Conservation (phyloP, 2,329 filamentous ascomycete genomes). For the Fusarium goolgardi region DNA sequence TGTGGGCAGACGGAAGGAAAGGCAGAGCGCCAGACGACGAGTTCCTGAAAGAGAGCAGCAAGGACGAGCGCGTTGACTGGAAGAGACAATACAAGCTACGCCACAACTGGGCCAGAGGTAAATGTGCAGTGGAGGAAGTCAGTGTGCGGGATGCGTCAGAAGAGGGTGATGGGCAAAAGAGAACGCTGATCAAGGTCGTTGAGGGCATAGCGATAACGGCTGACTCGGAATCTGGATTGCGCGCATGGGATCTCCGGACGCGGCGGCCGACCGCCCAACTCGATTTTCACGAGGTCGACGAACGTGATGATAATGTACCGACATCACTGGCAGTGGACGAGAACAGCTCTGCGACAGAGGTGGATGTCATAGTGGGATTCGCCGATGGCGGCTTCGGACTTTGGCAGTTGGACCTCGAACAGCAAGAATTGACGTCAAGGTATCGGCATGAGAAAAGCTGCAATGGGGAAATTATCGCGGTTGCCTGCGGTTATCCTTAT, state of each 20-base stretch:
- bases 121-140: constrained; percentile 83
- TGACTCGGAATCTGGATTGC: constrained; percentile 74
- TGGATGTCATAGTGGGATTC: constrained; percentile 77
- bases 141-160: constrained; percentile 61
- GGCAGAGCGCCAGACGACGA: constrained; percentile 58
- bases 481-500: constrained; percentile 81
- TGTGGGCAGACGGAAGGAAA: constrained; percentile 60
- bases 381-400: constrained; percentile 76
- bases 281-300: constrained; percentile 47
- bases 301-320: constrained; percentile 55
- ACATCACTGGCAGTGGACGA: constrained; percentile 76
- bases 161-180: constrained; percentile 54
- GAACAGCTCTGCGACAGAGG: constrained; percentile 55
- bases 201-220: constrained; percentile 83
- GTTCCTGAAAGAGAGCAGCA: constrained; percentile 4
- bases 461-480: constrained; percentile 73
- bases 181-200: constrained; percentile 80
- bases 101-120: constrained; percentile 90
- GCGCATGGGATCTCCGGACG: constrained; percentile 80
- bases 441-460: constrained; percentile 72
- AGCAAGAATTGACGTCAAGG: constrained; percentile 57
- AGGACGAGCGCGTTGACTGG: constrained; percentile 72
- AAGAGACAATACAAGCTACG: constrained; percentile 88
- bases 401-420: constrained; percentile 68
- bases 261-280: constrained; percentile 68